Percentiles rank a stretch among this genome's conserved stretches.
Conservation (phyloP, 768 basidiomycete genomes). For the Jaapia argillacea region DNA sequence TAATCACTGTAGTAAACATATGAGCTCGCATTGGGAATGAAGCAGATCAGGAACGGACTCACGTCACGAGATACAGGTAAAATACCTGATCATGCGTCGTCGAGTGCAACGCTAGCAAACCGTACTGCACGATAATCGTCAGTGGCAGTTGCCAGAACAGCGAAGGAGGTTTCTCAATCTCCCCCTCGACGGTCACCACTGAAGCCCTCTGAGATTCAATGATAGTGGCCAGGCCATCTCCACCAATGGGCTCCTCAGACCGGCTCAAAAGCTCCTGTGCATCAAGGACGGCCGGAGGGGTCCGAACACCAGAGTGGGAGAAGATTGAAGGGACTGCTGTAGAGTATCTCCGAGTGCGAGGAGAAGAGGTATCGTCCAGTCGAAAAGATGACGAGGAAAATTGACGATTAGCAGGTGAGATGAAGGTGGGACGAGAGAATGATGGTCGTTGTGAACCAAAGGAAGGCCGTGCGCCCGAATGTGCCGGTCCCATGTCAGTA, state of each 20-base stretch:
- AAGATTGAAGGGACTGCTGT: constrained; percentile 67
- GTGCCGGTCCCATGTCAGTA: not conserved
- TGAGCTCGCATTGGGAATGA: not conserved
- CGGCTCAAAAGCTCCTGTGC: constrained; percentile 52
- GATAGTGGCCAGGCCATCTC: constrained; percentile 41
- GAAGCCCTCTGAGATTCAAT: constrained; percentile 26
- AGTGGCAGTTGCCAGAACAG: constrained; percentile 69
- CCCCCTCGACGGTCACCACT: constrained; percentile 25
- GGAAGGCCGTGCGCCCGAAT: not conserved
- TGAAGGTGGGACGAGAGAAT: not conserved
- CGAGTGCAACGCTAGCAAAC: constrained; percentile 77
- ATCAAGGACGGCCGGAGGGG: constrained; percentile 67
- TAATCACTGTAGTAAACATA: constrained; percentile 57
- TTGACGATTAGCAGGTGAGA: not conserved
- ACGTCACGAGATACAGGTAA: constrained; percentile 87
- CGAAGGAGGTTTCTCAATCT: constrained; percentile 49
- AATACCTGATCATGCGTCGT: constrained; percentile 90
- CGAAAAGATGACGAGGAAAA: constrained; percentile 2
- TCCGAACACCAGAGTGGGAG: constrained; percentile 70
- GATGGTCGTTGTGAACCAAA: not conserved
- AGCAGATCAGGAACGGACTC: constrained; percentile 21
- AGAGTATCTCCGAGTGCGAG: constrained; percentile 41
- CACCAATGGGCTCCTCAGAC: constrained; percentile 23
- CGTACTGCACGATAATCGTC: constrained; percentile 84
- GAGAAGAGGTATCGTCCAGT: constrained; percentile 19